A percentile compares a stretch with the other conserved stretches of the same genome.
Evolutionary conservation across 768 basidiomycete species (phyloP).

Genomic region (Hygrocybe punicea): DNA sequence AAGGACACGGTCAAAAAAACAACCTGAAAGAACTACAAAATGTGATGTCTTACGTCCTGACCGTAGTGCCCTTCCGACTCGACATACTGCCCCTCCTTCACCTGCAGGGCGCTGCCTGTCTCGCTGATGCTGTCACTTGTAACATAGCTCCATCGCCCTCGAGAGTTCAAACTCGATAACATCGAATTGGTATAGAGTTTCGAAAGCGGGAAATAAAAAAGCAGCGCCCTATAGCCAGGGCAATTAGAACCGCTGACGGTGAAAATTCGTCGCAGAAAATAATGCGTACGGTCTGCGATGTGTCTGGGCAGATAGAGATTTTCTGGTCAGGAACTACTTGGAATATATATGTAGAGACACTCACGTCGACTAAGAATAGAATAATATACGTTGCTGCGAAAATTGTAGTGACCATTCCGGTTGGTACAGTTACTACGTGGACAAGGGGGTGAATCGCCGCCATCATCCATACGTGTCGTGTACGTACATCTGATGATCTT

Average conservation of each 20-base stretch:
- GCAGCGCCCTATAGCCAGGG: not conserved
- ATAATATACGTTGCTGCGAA: constrained; percentile 1
- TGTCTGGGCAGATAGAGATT: too few species aligned
- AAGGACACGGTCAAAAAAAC: too few species aligned
- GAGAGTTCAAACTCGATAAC: not conserved
- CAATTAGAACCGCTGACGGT: not conserved
- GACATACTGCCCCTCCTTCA: too few species aligned
- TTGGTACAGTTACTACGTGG: constrained; percentile 1
- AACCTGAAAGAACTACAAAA: too few species aligned
- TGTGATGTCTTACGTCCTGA: too few species aligned
- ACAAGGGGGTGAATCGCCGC: not conserved
- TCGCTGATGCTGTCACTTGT: too few species aligned
- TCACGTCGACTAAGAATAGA: not conserved
- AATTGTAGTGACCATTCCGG: constrained; percentile 2
- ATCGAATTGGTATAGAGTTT: constrained; percentile 4
- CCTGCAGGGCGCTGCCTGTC: too few species aligned
- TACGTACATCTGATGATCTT: not conserved
- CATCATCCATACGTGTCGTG: not conserved
- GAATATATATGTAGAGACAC: not conserved
- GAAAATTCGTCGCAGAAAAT: too few species aligned
- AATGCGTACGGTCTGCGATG: too few species aligned
- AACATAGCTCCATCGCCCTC: not conserved
- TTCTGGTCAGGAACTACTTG: not conserved
- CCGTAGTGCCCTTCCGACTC: too few species aligned
- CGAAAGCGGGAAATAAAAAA: not conserved